Base-by-base conservation (phyloP, 139 green algal species). In the Spirogloea muscicola region DNA sequence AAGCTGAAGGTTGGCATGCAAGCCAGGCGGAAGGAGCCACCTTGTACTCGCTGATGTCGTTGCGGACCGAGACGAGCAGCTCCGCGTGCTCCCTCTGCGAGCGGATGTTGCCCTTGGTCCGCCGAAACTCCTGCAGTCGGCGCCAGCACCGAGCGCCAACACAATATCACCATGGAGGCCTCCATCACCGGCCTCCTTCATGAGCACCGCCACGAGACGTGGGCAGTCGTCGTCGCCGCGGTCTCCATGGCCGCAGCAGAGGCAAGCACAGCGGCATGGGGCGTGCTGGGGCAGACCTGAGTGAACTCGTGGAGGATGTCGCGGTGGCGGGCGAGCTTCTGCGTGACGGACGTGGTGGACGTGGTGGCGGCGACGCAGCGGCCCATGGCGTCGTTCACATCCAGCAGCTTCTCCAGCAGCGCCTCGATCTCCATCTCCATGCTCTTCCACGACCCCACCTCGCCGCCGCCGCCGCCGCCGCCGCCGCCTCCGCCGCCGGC, bases 231-330 rank as follows among this genome's bases (percentile, higher is more conserved):
- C n/a, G n/a, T n/a, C n/a, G n/a, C n/a, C n/a, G n/a, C n/a, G n/a
- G n/a, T n/a, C n/a, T n/a, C n/a, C n/a, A n/a, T n/a, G n/a, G n/a
- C n/a, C n/a, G n/a, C n/a, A n/a, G n/a, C n/a, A n/a, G n/a, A n/a
- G n/a, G n/a, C n/a, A n/a, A n/a, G n/a, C n/a, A n/a, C n/a, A n/a
- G n/a, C n/a, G n/a, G n/a, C n/a, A n/a, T n/a, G n/a, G n/a, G n/a
- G n/a, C n/a, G n/a, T n/a, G n/a, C n/a, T n/a, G n/a, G n/a, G n/a
- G n/a, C n/a, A n/a, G n/a, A 78, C 70, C 84, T 95, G 90, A 7
- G 80, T 87, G 78, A 89, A 94, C 61, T 97, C 93, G 13, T 91
- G 87, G 31, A 97, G 77, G 31, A 98, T 96, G 79, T 97, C 93
- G 13, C 89, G 81, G 84, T 98, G 93, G 44, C 93, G 78, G 0